phyloP scores from a whole-genome alignment of 768 basidiomycete genomes.

The Clitopilus hobsonii region DNA sequence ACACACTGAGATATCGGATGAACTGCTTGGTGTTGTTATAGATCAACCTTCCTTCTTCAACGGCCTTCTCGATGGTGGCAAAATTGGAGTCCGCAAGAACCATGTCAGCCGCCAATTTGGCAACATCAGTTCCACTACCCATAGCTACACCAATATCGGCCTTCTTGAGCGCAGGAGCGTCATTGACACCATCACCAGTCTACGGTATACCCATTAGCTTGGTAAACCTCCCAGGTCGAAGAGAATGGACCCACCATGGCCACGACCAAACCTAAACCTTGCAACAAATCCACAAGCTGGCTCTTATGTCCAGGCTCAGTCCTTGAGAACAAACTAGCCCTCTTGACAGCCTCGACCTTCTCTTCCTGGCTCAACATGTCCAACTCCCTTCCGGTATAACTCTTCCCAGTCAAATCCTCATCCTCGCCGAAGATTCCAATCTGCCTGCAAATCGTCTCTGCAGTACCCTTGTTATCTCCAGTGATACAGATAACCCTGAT shows the following conservation, averaged over 20 bases:
- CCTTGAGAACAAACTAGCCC: constrained; percentile 85
- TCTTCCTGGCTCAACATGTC: constrained; percentile 77
- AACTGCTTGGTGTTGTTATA: constrained; percentile 99
- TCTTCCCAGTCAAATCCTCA: constrained; percentile 92
- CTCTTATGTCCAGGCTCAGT: constrained; percentile 96
- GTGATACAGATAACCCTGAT: constrained; percentile 97
- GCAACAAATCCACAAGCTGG: constrained; percentile 90
- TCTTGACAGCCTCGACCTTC: constrained; percentile 82
- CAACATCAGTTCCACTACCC: constrained; percentile 98
- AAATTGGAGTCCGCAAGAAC: constrained; percentile 97
- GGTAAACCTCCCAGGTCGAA: neutral
- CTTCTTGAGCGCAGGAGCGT: constrained; percentile 94
- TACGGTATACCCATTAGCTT: constrained; percentile 20
- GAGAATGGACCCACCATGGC: constrained; percentile 67
- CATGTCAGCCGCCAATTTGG: constrained; percentile 98
- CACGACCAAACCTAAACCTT: constrained; percentile 87
- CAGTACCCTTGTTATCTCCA: constrained; percentile 96
- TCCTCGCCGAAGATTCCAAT: constrained; percentile 88
- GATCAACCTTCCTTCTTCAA: constrained; percentile 95
- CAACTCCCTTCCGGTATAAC: constrained; percentile 90
- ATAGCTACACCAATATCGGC: constrained; percentile 98
- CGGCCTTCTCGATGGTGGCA: constrained; percentile 92
- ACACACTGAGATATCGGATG: constrained; percentile 94
- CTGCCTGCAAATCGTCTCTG: constrained; percentile 94
- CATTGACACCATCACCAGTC: constrained; percentile 98